phyloP scores from a whole-genome alignment of 768 basidiomycete genomes.

The Asterophora parasitica region DNA sequence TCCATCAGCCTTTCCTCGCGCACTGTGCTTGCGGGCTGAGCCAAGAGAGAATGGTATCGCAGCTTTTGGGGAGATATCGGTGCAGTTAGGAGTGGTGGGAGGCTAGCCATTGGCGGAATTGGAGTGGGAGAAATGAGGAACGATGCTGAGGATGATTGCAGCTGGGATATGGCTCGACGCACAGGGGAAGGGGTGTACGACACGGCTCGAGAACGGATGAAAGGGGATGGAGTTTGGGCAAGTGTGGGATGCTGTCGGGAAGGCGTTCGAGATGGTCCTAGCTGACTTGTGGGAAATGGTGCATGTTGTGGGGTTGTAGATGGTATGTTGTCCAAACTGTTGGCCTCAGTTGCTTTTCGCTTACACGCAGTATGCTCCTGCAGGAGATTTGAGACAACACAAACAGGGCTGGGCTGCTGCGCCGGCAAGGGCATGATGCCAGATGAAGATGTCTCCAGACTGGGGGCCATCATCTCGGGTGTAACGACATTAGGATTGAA shows the following conservation, averaged over 20 bases:
- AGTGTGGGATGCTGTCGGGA: too few relatives aligned
- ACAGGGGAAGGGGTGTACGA: neutral
- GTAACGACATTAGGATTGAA: slow-evolving; percentile 20
- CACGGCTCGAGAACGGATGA: too few relatives aligned
- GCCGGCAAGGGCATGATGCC: slow-evolving; percentile 10
- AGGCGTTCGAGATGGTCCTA: too few relatives aligned
- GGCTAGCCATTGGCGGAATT: neutral
- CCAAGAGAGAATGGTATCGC: neutral
- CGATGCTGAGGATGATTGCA: neutral
- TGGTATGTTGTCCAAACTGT: neutral
- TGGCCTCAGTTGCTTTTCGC: too few relatives aligned
- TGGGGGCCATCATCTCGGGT: slow-evolving; percentile 20
- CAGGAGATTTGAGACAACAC: slow-evolving; percentile 4
- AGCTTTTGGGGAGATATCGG: slow-evolving; percentile 2
- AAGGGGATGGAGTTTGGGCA: too few relatives aligned
- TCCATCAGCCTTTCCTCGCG: neutral
- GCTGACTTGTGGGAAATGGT: too few relatives aligned
- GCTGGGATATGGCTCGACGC: neutral
- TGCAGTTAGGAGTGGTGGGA: neutral
- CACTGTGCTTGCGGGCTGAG: neutral
- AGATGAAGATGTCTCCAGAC: slow-evolving; percentile 15
- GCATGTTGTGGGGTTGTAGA: too few relatives aligned
- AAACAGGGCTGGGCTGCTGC: slow-evolving; percentile 9
- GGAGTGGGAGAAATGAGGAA: neutral
- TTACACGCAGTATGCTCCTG: neutral